Evolutionary conservation across 2,329 filamentous ascomycete species (phyloP), one percentile per base, ranked within the genome.

Genomic region (Gaeumannomyces sp.): DNA sequence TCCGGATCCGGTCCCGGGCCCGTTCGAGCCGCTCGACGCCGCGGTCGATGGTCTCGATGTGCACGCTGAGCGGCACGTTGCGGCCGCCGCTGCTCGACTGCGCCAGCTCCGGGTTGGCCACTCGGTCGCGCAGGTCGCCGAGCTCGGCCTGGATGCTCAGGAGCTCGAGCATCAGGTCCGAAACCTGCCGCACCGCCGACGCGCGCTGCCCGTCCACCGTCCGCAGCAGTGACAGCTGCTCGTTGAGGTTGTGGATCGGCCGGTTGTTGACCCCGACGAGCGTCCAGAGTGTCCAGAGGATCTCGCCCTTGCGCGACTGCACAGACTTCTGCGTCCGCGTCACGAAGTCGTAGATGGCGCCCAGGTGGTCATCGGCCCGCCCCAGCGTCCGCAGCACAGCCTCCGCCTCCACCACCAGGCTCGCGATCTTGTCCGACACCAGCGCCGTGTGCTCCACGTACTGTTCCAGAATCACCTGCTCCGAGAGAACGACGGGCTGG

Each of bases 1-100:
- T 81, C 64, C 84, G 78, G 25, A 86, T 83, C 67, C 85, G 83
- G 58, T 83, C 81, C 66, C 90, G 80, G 60, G 88, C 86, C 28
- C 78, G 76, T 73, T 91, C 87, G 66, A 95, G 76, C 67, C 91
- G 81, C 74, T 93, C 89, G 1, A 93, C 85, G 0, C 89, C 89
- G 61, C 85, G 79, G 65, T 89, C 82, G 67, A 95, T 92, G 65
- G 86, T 88, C 69, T 92, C 87, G 57, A 95, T 87, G 72, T 95
- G 90, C 58, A 92, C 87, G 62, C 83, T 83, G 5, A 95, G 77
- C 3, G 90, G 89, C 13, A 92, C 80, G 33, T 80, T 77, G 4
- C 76, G 74, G 45, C 65, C 66, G 3, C 70, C 73, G 27, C 71
- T 70, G 27, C 71, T 70, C 31, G 79, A 81, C 1, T 81, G 82